Conservation (phyloP, 129 eudicot genomes). For the Tagetes erecta region DNA sequence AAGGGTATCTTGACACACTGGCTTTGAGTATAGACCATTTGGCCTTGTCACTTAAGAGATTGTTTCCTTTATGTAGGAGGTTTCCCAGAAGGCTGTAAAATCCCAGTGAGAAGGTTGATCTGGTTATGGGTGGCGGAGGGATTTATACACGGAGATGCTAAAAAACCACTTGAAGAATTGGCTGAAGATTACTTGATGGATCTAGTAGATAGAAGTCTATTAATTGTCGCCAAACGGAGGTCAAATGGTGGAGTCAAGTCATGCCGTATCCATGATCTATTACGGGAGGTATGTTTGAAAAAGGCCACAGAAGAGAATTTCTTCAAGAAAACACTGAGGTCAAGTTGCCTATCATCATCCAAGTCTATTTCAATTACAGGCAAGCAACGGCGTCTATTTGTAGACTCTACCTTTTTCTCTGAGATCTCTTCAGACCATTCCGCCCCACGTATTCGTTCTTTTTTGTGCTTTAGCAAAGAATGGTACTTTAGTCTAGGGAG, state of each 20-base stretch:
- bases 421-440: constrained; percentile 31
- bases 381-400: constrained; percentile 28
- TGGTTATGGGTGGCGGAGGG: constrained; percentile 43
- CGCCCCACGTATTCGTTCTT: constrained; percentile 30
- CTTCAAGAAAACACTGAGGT: constrained; percentile 23
- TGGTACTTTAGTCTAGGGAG: constrained; percentile 33
- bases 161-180: constrained; percentile 26
- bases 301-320: constrained; percentile 32
- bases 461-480: constrained; percentile 37
- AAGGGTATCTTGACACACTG: constrained; percentile 22
- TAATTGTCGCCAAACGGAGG: constrained; percentile 27
- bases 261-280: constrained; percentile 30
- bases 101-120: constrained; percentile 23
- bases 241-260: constrained; percentile 31
- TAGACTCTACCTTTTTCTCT: constrained; percentile 27
- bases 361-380: constrained; percentile 7
- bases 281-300: constrained; percentile 31
- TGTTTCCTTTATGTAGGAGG: constrained; percentile 37
- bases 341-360: constrained; percentile 23
- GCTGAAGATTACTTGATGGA: constrained; percentile 38
- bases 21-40: constrained; percentile 32
- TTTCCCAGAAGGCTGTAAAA: constrained; percentile 22
- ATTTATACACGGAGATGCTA: constrained; percentile 26
- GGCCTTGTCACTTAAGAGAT: constrained; percentile 19
- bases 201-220: constrained; percentile 26